These are phyloP conservation scores for Termitomyces sp. DNA, from an alignment of 768 basidiomycete genomes.

Conservation along the genomic window DNA sequence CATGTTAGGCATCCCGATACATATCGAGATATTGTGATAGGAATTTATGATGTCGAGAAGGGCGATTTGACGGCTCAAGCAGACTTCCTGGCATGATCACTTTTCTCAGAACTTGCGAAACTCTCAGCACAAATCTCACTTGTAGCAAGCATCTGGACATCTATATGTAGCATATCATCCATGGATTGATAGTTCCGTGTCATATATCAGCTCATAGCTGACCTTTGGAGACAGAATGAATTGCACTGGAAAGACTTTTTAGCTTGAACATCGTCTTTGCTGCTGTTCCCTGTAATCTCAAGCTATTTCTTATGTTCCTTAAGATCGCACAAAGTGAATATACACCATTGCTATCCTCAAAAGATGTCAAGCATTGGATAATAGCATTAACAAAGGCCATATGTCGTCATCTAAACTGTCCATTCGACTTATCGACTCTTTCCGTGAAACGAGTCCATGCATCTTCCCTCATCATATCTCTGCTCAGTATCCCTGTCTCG, in stretches of 20 bases:
- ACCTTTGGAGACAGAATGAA: background rate
- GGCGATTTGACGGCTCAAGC: background rate
- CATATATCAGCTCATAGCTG: background rate
- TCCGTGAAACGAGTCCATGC: background rate
- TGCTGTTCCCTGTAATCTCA: background rate
- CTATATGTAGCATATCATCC: background rate
- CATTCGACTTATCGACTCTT: too few relatives aligned
- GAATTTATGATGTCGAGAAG: background rate
- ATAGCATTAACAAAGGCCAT: too few relatives aligned
- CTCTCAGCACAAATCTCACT: background rate
- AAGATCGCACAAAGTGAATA: too few relatives aligned
- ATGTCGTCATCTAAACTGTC: too few relatives aligned
- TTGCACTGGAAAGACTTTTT: background rate
- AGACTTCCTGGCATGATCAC: background rate
- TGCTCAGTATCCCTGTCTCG: background rate
- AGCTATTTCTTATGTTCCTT: background rate
- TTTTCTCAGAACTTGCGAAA: background rate
- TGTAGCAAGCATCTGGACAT: background rate
- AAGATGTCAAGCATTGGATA: too few relatives aligned
- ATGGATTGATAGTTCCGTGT: background rate
- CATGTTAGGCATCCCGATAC: slow-evolving; percentile 5
- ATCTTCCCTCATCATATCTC: slow-evolving; percentile 8
- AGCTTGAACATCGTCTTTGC: background rate
- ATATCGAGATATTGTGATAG: background rate
- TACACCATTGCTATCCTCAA: too few relatives aligned